Percentiles rank a stretch among this genome's conserved stretches.
These are phyloP conservation scores for Melanomma pulvis-pyrius DNA, from an alignment of 495 filamentous ascomycete species.

Conservation along the genomic window DNA sequence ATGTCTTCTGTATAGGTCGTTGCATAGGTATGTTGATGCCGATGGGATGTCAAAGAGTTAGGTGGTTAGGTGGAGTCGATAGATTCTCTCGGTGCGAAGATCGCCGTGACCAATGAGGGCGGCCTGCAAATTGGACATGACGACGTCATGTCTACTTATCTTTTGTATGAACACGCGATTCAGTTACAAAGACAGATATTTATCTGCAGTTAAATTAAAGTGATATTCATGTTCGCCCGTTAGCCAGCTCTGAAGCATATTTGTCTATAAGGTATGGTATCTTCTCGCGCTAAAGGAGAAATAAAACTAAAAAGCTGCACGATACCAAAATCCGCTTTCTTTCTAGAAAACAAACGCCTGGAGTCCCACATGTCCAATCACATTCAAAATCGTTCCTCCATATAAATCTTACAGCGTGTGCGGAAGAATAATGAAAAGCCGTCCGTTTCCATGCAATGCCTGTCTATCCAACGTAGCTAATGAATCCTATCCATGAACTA, in stretches of 20 bases:
- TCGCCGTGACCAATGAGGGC: background rate
- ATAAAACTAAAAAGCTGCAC: background rate
- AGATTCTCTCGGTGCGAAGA: background rate
- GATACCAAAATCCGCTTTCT: background rate
- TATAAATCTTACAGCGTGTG: background rate
- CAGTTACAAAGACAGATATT: no score
- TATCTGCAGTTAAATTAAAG: no score
- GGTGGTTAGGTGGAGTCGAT: background rate
- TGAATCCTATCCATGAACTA: background rate
- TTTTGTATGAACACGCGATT: background rate
- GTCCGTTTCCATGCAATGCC: background rate
- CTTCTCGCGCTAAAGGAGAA: background rate
- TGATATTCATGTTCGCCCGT: background rate
- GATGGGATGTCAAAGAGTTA: background rate
- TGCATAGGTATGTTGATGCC: background rate
- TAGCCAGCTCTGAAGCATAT: background rate
- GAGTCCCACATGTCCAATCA: background rate
- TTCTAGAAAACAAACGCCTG: background rate
- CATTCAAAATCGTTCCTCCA: background rate
- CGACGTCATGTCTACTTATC: background rate
- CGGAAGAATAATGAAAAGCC: background rate
- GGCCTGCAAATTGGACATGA: background rate
- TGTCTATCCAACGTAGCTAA: background rate
- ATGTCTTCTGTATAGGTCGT: background rate
- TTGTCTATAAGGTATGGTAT: constrained; percentile 2